phyloP scores from a whole-genome alignment of 148 eudicot species.

The Salicornia ramosissima region DNA sequence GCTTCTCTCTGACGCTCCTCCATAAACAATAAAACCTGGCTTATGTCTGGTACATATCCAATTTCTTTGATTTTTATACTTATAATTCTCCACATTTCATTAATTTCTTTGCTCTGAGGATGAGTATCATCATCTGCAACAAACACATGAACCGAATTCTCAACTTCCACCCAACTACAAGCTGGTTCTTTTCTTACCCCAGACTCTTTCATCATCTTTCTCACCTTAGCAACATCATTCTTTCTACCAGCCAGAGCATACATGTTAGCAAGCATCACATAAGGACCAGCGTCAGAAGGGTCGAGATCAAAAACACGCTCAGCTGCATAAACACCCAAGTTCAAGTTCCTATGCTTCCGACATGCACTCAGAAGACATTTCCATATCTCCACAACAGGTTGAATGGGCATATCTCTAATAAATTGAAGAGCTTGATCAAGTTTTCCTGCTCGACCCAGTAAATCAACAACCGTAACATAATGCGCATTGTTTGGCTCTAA shows the following conservation, averaged over 20 bases:
- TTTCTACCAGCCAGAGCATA: constrained; percentile 52
- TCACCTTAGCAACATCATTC: constrained; percentile 52
- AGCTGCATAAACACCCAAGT: constrained; percentile 62
- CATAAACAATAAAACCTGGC: constrained; percentile 49
- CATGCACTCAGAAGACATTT: constrained; percentile 56
- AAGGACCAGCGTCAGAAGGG: constrained; percentile 53
- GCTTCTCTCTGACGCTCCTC: constrained; percentile 45
- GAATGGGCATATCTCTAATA: constrained; percentile 40
- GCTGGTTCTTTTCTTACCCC: constrained; percentile 66
- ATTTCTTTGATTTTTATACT: constrained; percentile 36
- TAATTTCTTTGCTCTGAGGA: constrained; percentile 46
- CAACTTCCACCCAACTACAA: constrained; percentile 72
- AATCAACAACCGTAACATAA: constrained; percentile 52
- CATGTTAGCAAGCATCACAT: constrained; percentile 55
- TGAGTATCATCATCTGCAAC: constrained; percentile 51
- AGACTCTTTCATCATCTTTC: constrained; percentile 47
- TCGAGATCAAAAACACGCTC: constrained; percentile 54
- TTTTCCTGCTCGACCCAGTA: constrained; percentile 62
- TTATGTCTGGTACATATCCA: constrained; percentile 56
- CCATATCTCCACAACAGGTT: constrained; percentile 57
- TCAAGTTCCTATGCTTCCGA: constrained; percentile 49
- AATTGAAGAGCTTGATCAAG: constrained; percentile 40
- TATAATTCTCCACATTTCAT: constrained; percentile 40
- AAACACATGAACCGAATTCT: constrained; percentile 53
- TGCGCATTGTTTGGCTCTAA: constrained; percentile 50